phyloP scores from a whole-genome alignment of 1,284 basidiomycete genomes.

The Trametes sp. region DNA sequence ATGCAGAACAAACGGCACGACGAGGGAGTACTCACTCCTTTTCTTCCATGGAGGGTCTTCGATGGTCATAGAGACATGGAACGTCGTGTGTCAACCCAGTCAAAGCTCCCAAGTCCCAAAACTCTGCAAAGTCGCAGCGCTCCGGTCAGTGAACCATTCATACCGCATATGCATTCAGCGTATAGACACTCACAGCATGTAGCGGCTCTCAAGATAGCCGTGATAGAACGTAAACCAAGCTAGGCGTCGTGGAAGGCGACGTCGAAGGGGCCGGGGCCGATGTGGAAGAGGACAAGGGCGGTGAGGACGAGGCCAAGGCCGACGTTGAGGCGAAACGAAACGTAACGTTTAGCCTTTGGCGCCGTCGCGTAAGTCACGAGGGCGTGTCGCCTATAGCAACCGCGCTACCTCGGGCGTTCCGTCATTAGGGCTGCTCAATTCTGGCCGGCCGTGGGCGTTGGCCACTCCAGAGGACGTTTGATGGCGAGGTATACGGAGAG shows the following conservation, averaged over 20 bases:
- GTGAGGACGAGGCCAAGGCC: constrained; percentile 11
- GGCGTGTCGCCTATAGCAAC: constrained; percentile 30
- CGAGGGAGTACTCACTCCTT: constrained; percentile 43
- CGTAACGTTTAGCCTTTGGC: constrained; percentile 25
- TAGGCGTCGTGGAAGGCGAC: constrained; percentile 14
- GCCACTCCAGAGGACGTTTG: no score
- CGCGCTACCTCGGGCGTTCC: constrained; percentile 6
- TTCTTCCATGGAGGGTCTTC: constrained; percentile 53
- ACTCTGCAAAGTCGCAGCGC: no score
- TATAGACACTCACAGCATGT: constrained; percentile 29
- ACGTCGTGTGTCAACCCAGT: constrained; percentile 18
- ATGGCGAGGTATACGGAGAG: no score
- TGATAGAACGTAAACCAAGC: constrained; percentile 5
- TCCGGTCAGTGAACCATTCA: constrained; percentile 15
- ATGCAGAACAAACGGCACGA: neutral
- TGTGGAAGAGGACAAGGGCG: constrained; percentile 21
- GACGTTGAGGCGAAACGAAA: constrained; percentile 23
- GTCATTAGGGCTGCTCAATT: neutral
- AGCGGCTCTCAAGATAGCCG: constrained; percentile 9
- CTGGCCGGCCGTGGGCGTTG: no score
- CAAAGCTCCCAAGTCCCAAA: constrained; percentile 11
- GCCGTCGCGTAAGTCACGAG: constrained; percentile 32
- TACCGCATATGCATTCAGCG: neutral
- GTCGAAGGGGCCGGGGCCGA: constrained; percentile 14
- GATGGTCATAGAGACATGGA: constrained; percentile 42